Conservation (phyloP, 2,329 filamentous ascomycete genomes). For the Fusarium sp. region DNA sequence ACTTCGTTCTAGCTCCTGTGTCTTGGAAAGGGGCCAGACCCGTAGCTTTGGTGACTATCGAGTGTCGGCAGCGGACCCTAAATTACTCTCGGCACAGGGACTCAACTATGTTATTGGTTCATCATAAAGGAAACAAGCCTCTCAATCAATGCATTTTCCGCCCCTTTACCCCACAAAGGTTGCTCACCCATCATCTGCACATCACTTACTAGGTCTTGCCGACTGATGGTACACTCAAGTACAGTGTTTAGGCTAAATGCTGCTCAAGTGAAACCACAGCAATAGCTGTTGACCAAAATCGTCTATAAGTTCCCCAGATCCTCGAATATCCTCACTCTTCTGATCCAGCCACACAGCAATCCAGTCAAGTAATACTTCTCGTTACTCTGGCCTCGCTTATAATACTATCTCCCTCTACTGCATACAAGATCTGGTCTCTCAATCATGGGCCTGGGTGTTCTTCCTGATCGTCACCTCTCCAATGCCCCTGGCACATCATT, state of each 20-base stretch:
- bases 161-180: not conserved
- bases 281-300: too few relatives aligned
- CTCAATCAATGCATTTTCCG: accelerated
- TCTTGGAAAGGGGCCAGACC: too few relatives aligned
- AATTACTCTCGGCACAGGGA: accelerated
- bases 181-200: accelerated
- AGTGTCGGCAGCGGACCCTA: not conserved
- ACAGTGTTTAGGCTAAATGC: too few relatives aligned
- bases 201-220: too few relatives aligned
- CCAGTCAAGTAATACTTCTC: accelerated
- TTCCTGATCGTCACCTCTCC: not conserved
- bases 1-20: too few relatives aligned
- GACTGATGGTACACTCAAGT: too few relatives aligned
- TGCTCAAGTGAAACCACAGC: too few relatives aligned
- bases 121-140: accelerated
- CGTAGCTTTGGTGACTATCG: not conserved
- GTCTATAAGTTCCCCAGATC: not conserved
- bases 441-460: not conserved
- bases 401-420: not conserved
- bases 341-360: not conserved
- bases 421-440: accelerated
- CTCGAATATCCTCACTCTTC: accelerated
- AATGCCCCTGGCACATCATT: not conserved
- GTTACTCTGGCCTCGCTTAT: accelerated
- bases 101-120: not conserved